Evolutionary conservation across 257 asterid genomes (phyloP).

Genomic region (Pogostemon cablin): DNA sequence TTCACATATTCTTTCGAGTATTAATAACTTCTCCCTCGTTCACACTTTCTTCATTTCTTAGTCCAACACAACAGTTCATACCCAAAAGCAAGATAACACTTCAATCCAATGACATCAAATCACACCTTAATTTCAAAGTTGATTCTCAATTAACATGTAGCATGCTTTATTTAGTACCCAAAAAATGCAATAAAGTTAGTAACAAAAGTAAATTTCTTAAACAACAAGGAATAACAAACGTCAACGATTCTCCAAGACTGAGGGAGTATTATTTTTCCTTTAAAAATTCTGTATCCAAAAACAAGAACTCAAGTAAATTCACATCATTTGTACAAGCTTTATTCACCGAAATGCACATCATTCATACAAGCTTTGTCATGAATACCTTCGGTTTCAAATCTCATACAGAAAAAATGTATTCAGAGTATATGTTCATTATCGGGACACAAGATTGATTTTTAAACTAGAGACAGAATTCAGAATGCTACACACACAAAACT

Average conservation of each 20-base stretch:
- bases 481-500: constrained; percentile 4
- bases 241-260: too few species aligned
- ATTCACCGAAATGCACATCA: not conserved
- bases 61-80: too few species aligned
- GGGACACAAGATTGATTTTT: not conserved
- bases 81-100: too few species aligned
- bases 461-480: not conserved
- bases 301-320: not conserved
- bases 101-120: too few species aligned
- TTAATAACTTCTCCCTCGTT: not conserved
- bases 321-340: not conserved
- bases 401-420: not conserved
- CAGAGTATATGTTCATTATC: not conserved
- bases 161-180: too few species aligned
- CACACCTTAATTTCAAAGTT: too few species aligned
- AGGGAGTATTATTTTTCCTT: not conserved
- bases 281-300: not conserved
- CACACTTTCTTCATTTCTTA: too few species aligned
- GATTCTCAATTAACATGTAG: too few species aligned
- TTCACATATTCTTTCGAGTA: not conserved
- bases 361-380: not conserved
- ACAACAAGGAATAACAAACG: too few species aligned
- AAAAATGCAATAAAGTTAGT: too few species aligned
- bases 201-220: too few species aligned
- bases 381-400: not conserved